phyloP scores from a whole-genome alignment of 805 yeast species.

The Ogataea nitratoaversa region DNA sequence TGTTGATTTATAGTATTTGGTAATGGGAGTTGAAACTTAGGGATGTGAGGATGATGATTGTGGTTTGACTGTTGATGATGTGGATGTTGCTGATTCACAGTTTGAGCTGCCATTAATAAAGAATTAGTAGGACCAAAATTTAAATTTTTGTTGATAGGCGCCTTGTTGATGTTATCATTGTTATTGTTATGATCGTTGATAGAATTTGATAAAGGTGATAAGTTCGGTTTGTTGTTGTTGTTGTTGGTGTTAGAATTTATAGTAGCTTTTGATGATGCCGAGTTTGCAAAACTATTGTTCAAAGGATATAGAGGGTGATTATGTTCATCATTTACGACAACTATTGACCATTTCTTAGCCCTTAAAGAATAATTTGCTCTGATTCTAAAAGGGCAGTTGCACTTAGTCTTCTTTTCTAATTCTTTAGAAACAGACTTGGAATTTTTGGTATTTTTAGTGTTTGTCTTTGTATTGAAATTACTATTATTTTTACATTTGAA shows the following conservation, averaged over 20 bases:
- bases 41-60: slow-evolving; percentile 4
- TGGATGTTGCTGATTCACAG: slow-evolving; percentile 14
- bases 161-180: background rate
- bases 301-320: slow-evolving; percentile 43
- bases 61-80: slow-evolving; percentile 11
- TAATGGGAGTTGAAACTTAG: slow-evolving; percentile 22
- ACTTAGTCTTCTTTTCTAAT: slow-evolving; percentile 24
- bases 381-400: slow-evolving; percentile 56
- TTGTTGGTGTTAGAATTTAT: background rate
- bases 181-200: background rate
- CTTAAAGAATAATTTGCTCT: slow-evolving; percentile 57
- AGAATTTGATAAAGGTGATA: background rate
- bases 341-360: slow-evolving; percentile 53
- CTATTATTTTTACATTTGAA: slow-evolving; percentile 52
- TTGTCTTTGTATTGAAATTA: slow-evolving; percentile 8
- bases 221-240: background rate
- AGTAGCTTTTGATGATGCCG: background rate
- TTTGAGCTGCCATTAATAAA: slow-evolving; percentile 22
- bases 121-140: slow-evolving; percentile 23
- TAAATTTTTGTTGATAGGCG: slow-evolving; percentile 5
- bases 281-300: slow-evolving; percentile 1
- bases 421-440: slow-evolving; percentile 12
- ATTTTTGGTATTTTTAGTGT: slow-evolving; percentile 4
- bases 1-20: slow-evolving; percentile 19
- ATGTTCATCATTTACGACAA: slow-evolving; percentile 56